phyloP scores from a whole-genome alignment of 345 rosid genomes.

The Turnera subulata region DNA sequence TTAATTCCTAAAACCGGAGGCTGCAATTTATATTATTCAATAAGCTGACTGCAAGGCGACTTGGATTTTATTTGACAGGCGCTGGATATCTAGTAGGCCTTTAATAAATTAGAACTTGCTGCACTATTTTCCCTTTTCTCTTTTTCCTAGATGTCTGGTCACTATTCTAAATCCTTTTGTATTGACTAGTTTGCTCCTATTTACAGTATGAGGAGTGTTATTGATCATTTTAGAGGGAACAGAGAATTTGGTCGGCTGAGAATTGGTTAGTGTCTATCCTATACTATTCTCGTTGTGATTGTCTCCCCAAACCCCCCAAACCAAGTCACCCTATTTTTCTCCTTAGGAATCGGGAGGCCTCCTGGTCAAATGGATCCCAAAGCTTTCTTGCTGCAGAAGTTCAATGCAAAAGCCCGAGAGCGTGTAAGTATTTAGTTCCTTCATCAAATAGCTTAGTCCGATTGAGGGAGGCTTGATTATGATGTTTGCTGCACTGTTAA shows the following conservation, averaged over 20 bases:
- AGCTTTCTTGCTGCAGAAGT: slow-evolving; percentile 85
- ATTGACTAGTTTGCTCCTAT: not conserved
- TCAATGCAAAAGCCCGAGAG: slow-evolving; percentile 54
- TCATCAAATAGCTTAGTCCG: too few relatives aligned
- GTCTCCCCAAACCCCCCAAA: not conserved
- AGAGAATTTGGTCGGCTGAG: slow-evolving; percentile 81
- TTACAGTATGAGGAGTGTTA: slow-evolving; percentile 54
- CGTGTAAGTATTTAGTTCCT: slow-evolving; percentile 39
- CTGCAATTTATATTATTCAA: too few relatives aligned
- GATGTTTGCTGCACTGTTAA: too few relatives aligned
- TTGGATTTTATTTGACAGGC: too few relatives aligned
- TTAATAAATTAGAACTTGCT: not conserved
- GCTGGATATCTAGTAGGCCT: not conserved
- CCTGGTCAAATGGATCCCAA: slow-evolving; percentile 99
- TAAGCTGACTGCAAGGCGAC: too few relatives aligned
- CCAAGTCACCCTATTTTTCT: not conserved
- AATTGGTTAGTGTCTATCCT: slow-evolving; percentile 52
- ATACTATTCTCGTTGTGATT: not conserved
- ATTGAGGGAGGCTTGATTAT: too few relatives aligned
- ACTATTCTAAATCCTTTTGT: not conserved
- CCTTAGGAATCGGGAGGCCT: slow-evolving; percentile 73
- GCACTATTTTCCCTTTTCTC: not conserved
- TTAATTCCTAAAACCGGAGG: too few relatives aligned
- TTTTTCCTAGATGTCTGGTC: not conserved
- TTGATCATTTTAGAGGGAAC: slow-evolving; percentile 66